Conservation (phyloP, 73 alveolate genomes). For the Paramecium primaurelia region DNA sequence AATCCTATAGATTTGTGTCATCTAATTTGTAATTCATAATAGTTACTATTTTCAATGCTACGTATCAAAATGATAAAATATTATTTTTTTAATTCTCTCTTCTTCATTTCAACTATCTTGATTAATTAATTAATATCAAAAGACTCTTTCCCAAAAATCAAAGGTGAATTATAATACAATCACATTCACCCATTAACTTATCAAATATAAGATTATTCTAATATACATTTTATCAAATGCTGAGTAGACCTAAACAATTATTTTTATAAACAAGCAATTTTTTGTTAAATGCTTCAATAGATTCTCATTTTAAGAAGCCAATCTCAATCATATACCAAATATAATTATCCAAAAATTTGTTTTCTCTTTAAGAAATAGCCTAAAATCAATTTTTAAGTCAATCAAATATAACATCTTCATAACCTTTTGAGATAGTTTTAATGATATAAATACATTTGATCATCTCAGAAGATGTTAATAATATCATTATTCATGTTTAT, state of each 20-base stretch:
- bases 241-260: neutral
- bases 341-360: neutral
- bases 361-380: neutral
- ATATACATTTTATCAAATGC: neutral
- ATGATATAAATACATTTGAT: no score
- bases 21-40: neutral
- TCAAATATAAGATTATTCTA: neutral
- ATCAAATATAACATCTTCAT: neutral
- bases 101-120: neutral
- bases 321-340: neutral
- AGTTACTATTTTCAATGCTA: neutral
- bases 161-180: neutral
- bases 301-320: neutral
- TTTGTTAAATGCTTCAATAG: neutral
- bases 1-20: neutral
- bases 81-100: neutral
- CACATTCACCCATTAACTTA: neutral
- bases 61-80: slow-evolving; percentile 25
- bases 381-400: neutral
- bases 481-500: neutral
- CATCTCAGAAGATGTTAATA: no score
- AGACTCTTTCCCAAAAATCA: neutral
- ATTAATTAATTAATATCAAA: neutral
- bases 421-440: no score
- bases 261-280: neutral